Conservation (phyloP, 805 yeast species). For the Hanseniaspora meyeri region DNA sequence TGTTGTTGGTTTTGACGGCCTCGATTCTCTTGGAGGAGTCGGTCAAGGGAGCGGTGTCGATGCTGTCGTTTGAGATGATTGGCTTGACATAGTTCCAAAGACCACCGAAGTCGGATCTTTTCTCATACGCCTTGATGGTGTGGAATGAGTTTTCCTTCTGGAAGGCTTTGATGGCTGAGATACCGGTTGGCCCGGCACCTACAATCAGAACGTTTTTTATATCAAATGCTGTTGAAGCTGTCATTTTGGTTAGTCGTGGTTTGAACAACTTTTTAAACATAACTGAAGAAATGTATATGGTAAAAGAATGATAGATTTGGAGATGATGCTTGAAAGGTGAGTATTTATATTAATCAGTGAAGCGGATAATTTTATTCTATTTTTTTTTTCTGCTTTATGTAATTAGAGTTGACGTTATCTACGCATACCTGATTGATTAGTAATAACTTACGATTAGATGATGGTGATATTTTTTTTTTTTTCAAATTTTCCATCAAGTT, state of each 20-base stretch:
- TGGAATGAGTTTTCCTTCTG: slow-evolving; percentile 36
- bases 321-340: neutral
- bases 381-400: too few relatives aligned
- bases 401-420: too few relatives aligned
- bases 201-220: slow-evolving; percentile 42
- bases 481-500: neutral
- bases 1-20: slow-evolving; percentile 13
- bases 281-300: neutral
- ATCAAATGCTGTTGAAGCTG: neutral
- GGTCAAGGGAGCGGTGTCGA: slow-evolving; percentile 23
- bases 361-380: too few relatives aligned
- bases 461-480: neutral
- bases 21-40: slow-evolving; percentile 20
- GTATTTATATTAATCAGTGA: neutral
- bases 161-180: slow-evolving; percentile 50
- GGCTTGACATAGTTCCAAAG: slow-evolving; percentile 51
- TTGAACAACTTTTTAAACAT: neutral
- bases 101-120: slow-evolving; percentile 49
- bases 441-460: neutral
- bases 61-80: slow-evolving; percentile 18
- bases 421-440: too few relatives aligned
- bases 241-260: neutral
- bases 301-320: neutral
- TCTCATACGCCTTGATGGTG: slow-evolving; percentile 45
- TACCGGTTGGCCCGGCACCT: slow-evolving; percentile 66